Percentiles rank a stretch among this genome's conserved stretches.
These are phyloP conservation scores for Fragaria nilgerrensis DNA, from an alignment of 306 rosid genomes.

Conservation along the genomic window DNA sequence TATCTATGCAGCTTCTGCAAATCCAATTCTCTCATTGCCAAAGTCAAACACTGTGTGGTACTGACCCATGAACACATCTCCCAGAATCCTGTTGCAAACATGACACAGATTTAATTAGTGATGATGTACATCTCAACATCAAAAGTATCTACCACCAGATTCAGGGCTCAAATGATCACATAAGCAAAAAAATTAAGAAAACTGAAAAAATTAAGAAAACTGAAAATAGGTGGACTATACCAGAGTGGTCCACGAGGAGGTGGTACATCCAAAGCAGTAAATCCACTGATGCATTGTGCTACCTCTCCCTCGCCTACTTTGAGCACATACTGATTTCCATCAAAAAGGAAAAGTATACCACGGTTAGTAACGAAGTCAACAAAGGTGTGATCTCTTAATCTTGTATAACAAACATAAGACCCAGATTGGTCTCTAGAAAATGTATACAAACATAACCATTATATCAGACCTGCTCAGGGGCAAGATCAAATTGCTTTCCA, in stretches of 20 bases:
- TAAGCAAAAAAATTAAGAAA: not conserved
- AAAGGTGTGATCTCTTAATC: not conserved
- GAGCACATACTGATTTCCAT: slow-evolving; percentile 47
- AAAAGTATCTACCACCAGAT: not conserved
- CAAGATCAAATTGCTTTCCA: slow-evolving; percentile 52
- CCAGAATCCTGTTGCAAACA: slow-evolving; percentile 52
- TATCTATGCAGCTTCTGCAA: too few relatives aligned
- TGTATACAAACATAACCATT: not conserved
- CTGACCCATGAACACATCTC: too few relatives aligned
- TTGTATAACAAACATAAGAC: not conserved
- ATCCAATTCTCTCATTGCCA: too few relatives aligned
- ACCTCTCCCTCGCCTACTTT: slow-evolving; percentile 55
- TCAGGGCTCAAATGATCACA: not conserved
- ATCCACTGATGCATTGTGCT: slow-evolving; percentile 67
- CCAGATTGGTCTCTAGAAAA: not conserved
- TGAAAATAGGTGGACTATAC: slow-evolving; percentile 22
- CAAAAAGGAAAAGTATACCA: not conserved
- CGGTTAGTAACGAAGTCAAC: not conserved
- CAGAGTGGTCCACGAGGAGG: slow-evolving; percentile 77
- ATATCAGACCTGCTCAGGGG: slow-evolving; percentile 50
- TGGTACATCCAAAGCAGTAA: slow-evolving; percentile 56
- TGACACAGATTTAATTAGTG: not conserved
- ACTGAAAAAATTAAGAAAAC: not conserved
- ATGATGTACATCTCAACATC: not conserved
- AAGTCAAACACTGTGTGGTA: slow-evolving; percentile 36